These are phyloP conservation scores for Nannizziopsis arthrosporioides DNA, from an alignment of 2,329 filamentous ascomycete species.

Conservation along the genomic window DNA sequence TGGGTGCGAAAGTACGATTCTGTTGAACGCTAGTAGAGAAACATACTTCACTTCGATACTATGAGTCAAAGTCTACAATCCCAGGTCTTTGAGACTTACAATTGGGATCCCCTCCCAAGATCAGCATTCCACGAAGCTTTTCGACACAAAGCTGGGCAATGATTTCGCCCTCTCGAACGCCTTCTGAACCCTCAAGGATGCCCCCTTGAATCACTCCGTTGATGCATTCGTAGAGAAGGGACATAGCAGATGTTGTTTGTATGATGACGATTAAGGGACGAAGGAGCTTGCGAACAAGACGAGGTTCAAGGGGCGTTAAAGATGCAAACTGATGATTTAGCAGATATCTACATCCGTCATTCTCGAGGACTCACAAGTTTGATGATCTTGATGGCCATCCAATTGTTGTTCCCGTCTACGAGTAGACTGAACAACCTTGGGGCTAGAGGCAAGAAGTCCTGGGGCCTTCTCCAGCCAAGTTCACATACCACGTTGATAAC, in stretches of 20 bases:
- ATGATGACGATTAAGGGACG: constrained; percentile 88
- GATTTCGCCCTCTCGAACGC: constrained; percentile 72
- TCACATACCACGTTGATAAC: constrained; percentile 97
- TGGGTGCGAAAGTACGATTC: constrained; percentile 80
- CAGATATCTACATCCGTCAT: neutral
- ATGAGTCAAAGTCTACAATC: constrained; percentile 11
- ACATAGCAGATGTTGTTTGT: constrained; percentile 91
- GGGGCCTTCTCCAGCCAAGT: constrained; percentile 81
- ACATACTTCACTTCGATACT: constrained; percentile 75
- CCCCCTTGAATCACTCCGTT: constrained; percentile 96
- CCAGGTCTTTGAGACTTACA: constrained; percentile 43
- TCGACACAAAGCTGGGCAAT: constrained; percentile 84
- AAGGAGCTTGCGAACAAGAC: constrained; percentile 79
- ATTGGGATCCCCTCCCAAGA: constrained; percentile 87
- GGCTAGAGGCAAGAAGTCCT: constrained; percentile 85
- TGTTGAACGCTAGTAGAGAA: constrained; percentile 85
- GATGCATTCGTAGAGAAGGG: constrained; percentile 94
- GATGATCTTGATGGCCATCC: constrained; percentile 99
- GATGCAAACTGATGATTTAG: constrained; percentile 64
- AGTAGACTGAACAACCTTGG: constrained; percentile 85
- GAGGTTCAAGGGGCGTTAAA: constrained; percentile 80
- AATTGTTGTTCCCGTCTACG: constrained; percentile 89
- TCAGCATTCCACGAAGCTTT: constrained; percentile 87
- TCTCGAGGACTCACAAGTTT: constrained; percentile 56
- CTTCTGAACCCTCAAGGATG: constrained; percentile 72